Evolutionary conservation across 371 early-diverging fungal genomes (phyloP), one percentile per base, ranked within the genome.

Genomic region (Mucor irregularis): DNA sequence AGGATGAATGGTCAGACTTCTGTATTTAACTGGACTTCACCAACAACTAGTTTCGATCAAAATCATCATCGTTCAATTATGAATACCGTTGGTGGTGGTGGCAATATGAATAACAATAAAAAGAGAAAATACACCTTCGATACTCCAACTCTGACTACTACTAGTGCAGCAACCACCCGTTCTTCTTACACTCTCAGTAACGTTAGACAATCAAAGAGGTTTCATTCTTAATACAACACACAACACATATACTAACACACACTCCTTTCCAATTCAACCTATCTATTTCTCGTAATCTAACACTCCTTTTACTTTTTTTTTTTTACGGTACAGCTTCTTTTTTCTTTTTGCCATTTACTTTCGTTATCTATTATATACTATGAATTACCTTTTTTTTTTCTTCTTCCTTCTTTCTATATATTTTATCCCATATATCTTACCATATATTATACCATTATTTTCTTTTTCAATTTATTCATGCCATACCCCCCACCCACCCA

Each of bases 11-110:
- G 46, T 28, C 42, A 44, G 2, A 40, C 40, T 25, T 39, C 57
- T 33, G 57, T 60, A 37, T 60, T 60, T 25, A 39, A 60, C 37
- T 60, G 61, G 61, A 58, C 9, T 43, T 52, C 51, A 35, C 47
- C 46, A 2, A 42, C 24, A 25, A 30, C 37, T 24, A 28, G 24
- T 16, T 46, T n/a, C 30, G 44, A 45, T 45, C 45, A 45, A 16
- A 45, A 45, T 28, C 43, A 43, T 43, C 43, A 43, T 14, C 43
- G 43, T 43, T 43, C 43, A 22, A 24, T 43, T 43, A 9, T 43
- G 43, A 43, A 43, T 43, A 22, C 22, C 2, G n/a, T n/a, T n/a
- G n/a, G n/a, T n/a, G n/a, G n/a, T n/a, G n/a, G n/a, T n/a, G 16
- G 8, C 17, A 25, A n/a, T 8, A 45, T 14, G n/a, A 40, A 10